phyloP scores from a whole-genome alignment of 164 flowering plant genomes.

The Protea cynaroides region DNA sequence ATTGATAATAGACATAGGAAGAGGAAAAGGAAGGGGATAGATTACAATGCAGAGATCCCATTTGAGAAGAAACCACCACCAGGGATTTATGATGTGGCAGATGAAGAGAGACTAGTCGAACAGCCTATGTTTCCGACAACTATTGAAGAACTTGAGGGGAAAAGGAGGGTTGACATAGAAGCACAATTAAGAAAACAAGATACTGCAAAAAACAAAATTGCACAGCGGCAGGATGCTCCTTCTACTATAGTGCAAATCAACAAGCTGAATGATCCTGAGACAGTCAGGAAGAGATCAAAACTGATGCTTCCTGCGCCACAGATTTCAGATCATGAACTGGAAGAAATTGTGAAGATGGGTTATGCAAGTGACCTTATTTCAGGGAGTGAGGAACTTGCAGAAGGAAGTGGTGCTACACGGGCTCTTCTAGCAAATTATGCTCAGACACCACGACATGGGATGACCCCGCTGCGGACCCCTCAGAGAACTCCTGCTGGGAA shows the following conservation, averaged over 20 bases:
- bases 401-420: constrained; percentile 90
- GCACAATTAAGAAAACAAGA: constrained; percentile 88
- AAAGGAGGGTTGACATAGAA: constrained; percentile 81
- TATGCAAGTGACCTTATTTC: constrained; percentile 85
- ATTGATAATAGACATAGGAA: constrained; percentile 67
- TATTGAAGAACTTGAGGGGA: constrained; percentile 96
- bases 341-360: constrained; percentile 94
- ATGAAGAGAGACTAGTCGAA: constrained; percentile 77
- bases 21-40: constrained; percentile 92
- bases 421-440: constrained; percentile 84
- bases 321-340: constrained; percentile 90
- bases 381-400: constrained; percentile 62
- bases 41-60: constrained; percentile 96
- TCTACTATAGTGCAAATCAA: constrained; percentile 81
- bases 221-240: constrained; percentile 93
- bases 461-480: constrained; percentile 85
- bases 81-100: constrained; percentile 80
- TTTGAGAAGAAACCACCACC: constrained; percentile 97
- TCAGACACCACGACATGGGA: constrained; percentile 82
- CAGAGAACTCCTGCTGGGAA: constrained; percentile 94
- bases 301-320: constrained; percentile 96
- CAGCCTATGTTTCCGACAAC: constrained; percentile 83
- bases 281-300: constrained; percentile 87
- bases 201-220: constrained; percentile 82
- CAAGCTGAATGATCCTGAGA: constrained; percentile 89